Conservation (phyloP, 2,329 filamentous ascomycete genomes). For the Aspergillus viridinutans region DNA sequence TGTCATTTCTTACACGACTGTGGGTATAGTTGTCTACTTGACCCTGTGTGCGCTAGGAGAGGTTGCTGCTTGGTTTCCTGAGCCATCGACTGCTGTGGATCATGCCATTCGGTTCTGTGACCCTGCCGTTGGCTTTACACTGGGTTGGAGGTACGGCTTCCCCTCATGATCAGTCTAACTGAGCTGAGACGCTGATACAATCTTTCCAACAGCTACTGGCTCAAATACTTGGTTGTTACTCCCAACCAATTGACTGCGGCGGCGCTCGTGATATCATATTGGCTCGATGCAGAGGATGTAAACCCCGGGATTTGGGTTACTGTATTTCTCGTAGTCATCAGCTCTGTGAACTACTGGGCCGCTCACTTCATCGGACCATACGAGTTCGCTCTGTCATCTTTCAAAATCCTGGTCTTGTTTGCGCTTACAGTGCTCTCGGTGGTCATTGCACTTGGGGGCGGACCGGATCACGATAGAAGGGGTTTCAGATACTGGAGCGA, state of each 20-base stretch:
- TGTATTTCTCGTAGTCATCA: slow-evolving; percentile 59
- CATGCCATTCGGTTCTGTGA: slow-evolving; percentile 76
- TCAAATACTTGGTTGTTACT: slow-evolving; percentile 78
- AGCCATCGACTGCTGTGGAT: slow-evolving; percentile 70
- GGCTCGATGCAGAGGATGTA: slow-evolving; percentile 60
- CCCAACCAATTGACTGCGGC: slow-evolving; percentile 79
- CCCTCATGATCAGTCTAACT: background rate
- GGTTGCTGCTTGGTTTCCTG: slow-evolving; percentile 75
- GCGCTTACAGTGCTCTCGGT: slow-evolving; percentile 62
- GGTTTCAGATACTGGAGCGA: slow-evolving; percentile 63
- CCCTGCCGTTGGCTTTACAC: slow-evolving; percentile 71
- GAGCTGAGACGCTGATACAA: slow-evolving; percentile 3
- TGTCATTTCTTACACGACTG: slow-evolving; percentile 34
- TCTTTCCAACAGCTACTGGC: slow-evolving; percentile 45
- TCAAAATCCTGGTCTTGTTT: slow-evolving; percentile 64
- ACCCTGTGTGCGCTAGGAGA: slow-evolving; percentile 76
- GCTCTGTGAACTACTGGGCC: slow-evolving; percentile 63
- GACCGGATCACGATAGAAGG: slow-evolving; percentile 54
- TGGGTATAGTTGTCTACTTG: slow-evolving; percentile 59
- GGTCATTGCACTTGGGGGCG: slow-evolving; percentile 61
- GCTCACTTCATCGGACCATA: slow-evolving; percentile 64
- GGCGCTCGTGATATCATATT: slow-evolving; percentile 71
- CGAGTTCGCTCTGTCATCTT: slow-evolving; percentile 53
- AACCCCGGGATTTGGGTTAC: slow-evolving; percentile 77
- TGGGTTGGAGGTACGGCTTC: slow-evolving; percentile 60